Conservation (phyloP, 257 asterid species). For the Solanum pennellii region DNA sequence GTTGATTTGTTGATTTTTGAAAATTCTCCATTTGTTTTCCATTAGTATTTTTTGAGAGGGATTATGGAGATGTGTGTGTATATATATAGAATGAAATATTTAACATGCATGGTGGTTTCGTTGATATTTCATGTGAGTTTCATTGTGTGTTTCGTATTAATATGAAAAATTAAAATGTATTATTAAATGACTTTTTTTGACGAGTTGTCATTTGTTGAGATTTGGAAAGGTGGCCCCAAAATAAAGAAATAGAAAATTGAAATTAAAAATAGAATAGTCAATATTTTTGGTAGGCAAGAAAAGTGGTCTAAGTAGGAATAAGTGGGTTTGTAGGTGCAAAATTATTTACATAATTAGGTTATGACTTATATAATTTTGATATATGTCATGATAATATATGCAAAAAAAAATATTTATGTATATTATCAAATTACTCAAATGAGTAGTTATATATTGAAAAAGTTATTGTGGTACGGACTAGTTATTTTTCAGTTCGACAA, state of each 20-base stretch:
- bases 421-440: not conserved
- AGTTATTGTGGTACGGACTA: no score
- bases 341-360: not conserved
- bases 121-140: conserved; percentile 47
- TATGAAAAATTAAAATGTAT: not conserved
- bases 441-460: not conserved
- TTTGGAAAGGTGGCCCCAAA: conserved; percentile 30
- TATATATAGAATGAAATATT: not conserved
- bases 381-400: no score
- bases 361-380: not conserved
- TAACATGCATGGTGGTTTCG: conserved; percentile 29
- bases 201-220: conserved; percentile 16
- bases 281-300: not conserved
- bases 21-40: conserved; percentile 25
- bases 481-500: no score
- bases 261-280: not conserved
- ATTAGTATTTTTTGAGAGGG: not conserved
- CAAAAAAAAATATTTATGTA: no score
- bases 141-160: conserved; percentile 22
- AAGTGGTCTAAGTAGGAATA: not conserved
- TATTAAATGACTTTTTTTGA: not conserved
- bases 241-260: conserved; percentile 12
- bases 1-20: not conserved
- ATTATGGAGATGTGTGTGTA: not conserved
- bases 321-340: not conserved